Base-by-base conservation (phyloP, 75 land plant species). In the Isoetes taiwanensis region DNA sequence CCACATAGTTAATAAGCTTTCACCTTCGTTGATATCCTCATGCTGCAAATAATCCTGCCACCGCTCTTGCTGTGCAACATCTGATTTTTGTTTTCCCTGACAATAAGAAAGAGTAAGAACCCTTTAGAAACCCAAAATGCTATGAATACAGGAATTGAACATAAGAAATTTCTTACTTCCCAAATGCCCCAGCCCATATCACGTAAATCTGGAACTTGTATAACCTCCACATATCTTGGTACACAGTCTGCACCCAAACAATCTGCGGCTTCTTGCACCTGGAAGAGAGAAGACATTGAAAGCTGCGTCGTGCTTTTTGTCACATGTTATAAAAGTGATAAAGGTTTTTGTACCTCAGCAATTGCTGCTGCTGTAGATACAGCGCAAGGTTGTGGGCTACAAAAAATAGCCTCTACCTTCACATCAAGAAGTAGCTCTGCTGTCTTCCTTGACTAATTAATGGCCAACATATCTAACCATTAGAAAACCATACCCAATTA, bases 201-300 rank as follows among this genome's bases (percentile, higher is more conserved):
- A 42, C 67, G 76, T 56, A 90, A 78, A 29, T 78, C 83, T 40
- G 69, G 54, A 38, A 74, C 21, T 46, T 73, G 62, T 71, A 75
- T 82, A 23, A 71, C 59, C 39, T 80, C 87, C 52, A 86, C 94
- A 70, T 90, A 75, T 26, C 94, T 76, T 28, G 94, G 87, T 32
- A 69, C 57, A 67, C 84, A 82, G 50, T 86, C 81, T 29, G 81
- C 96, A 32, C 83, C 93, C 71, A 90, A 69, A 63, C 93, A 82
- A 65, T 85, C 86, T 32, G 96, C 96, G 63, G 96, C 96, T 58
- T 82, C 93, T 71, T 90, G 97, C 19, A 86, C 78, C 97, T 90
- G 58, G 33, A 62, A 57, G 16, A 27, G 12, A 12, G 5, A 32
- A 16, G 23, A 56, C 30, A 24, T 38, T n/a, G 48, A 56, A 38